These are phyloP conservation scores for Botryotinia convoluta DNA, from an alignment of 2,329 filamentous ascomycete species.

Conservation along the genomic window DNA sequence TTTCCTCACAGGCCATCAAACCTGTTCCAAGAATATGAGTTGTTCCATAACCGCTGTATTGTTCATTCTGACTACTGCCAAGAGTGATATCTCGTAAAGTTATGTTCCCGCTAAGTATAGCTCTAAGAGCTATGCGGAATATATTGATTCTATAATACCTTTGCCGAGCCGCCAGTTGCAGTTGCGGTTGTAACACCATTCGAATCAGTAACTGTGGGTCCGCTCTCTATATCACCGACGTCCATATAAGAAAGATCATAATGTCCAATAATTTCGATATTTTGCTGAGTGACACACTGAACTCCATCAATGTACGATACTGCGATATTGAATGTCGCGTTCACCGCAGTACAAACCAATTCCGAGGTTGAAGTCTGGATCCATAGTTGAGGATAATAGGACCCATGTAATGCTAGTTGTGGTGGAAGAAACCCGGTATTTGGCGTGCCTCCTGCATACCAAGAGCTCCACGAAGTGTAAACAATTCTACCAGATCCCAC, in stretches of 20 bases:
- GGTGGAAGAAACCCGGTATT: not conserved
- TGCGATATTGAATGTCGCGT: constrained; percentile 25
- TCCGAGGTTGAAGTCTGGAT: constrained; percentile 22
- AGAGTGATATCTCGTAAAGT: not conserved
- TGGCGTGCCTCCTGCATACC: constrained; percentile 3
- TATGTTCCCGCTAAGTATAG: constrained; percentile 3
- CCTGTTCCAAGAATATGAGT: not conserved
- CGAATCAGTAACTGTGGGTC: not conserved
- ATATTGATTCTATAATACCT: constrained; percentile 7
- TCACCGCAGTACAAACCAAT: constrained; percentile 23
- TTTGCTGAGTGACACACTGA: not conserved
- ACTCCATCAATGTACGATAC: constrained; percentile 19
- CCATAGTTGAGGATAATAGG: constrained; percentile 17
- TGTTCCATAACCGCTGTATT: not conserved
- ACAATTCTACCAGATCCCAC: not conserved
- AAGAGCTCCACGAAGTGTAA: not conserved
- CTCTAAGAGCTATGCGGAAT: not conserved
- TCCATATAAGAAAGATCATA: not conserved
- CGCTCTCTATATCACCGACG: not conserved
- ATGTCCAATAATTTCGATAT: not conserved
- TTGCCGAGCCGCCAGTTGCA: not conserved
- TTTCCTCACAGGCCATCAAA: not conserved
- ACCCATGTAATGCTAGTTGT: not conserved
- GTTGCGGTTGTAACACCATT: not conserved
- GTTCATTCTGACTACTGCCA: not conserved